A percentile compares a stretch with the other conserved stretches of the same genome.
Conservation (phyloP, 2,329 filamentous ascomycete genomes). For the Diplodia intermedia region DNA sequence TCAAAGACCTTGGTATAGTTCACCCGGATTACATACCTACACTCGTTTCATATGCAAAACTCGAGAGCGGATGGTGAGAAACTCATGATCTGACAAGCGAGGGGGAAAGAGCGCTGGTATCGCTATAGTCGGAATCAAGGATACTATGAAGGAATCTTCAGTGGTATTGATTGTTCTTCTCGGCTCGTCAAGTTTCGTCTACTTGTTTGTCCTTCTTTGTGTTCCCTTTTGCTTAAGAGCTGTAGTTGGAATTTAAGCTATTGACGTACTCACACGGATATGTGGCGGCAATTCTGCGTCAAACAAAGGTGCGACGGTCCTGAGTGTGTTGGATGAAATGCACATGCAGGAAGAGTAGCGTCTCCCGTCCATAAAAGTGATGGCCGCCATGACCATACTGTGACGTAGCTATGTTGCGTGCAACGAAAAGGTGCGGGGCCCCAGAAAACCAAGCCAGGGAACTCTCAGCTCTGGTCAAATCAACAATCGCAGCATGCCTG, state of each 20-base stretch:
- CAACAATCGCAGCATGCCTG: neutral
- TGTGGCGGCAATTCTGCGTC: no score
- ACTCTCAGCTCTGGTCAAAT: neutral
- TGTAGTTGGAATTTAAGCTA: neutral
- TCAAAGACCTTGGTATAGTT: constrained; percentile 50
- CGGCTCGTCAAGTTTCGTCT: no score
- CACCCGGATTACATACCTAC: constrained; percentile 38
- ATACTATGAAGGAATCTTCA: no score
- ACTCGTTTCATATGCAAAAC: neutral
- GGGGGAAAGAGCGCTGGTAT: neutral
- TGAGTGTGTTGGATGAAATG: no score
- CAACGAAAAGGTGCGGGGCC: neutral
- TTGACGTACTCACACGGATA: no score
- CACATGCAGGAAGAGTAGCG: no score
- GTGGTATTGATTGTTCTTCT: no score
- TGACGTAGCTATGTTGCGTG: neutral
- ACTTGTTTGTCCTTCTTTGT: no score
- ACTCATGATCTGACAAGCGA: no score
- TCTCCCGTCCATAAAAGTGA: neutral
- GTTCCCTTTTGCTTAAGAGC: no score
- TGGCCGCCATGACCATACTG: neutral
- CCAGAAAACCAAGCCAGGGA: neutral
- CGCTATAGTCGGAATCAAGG: no score
- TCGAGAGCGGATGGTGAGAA: neutral
- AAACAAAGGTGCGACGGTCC: no score